Percentiles rank a stretch among this genome's conserved stretches.
phyloP scores from a whole-genome alignment of 148 eudicot species.

The Dianthus caryophyllus region DNA sequence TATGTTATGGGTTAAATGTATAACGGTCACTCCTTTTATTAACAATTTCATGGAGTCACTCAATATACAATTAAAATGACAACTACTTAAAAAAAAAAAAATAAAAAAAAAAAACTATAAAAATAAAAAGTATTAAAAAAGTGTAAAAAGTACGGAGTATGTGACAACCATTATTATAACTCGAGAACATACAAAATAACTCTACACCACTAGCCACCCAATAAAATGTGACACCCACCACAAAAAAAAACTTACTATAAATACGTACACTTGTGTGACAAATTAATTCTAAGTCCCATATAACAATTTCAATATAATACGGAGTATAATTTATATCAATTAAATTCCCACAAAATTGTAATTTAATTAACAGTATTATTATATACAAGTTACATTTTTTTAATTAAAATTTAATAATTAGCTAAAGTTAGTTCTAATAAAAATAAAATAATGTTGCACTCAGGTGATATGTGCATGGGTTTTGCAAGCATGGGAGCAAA shows the following conservation, averaged over 20 bases:
- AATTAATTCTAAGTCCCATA: neutral
- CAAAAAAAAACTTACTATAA: conserved; percentile 24
- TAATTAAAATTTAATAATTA: neutral
- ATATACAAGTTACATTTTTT: conserved; percentile 3
- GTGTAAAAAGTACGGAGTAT: conserved; percentile 2
- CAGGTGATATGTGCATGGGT: conserved; percentile 20
- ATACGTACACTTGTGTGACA: neutral
- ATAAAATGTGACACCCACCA: conserved; percentile 20
- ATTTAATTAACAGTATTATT: too few species aligned
- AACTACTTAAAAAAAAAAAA: too few species aligned
- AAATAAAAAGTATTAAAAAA: neutral
- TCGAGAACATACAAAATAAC: conserved; percentile 22
- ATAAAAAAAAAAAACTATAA: too few species aligned
- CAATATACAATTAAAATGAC: too few species aligned
- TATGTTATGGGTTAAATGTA: too few species aligned
- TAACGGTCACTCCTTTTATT: too few species aligned
- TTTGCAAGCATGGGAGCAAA: conserved; percentile 20
- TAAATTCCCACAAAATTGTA: too few species aligned
- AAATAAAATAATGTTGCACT: neutral
- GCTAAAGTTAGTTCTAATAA: too few species aligned
- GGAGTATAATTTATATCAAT: too few species aligned
- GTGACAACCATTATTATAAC: conserved; percentile 19
- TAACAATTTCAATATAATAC: too few species aligned
- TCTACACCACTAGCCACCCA: conserved; percentile 20
- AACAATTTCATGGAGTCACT: too few species aligned